Evolutionary conservation across 495 filamentous ascomycete genomes (phyloP).

Genomic region (Penicillium waksmanii): DNA sequence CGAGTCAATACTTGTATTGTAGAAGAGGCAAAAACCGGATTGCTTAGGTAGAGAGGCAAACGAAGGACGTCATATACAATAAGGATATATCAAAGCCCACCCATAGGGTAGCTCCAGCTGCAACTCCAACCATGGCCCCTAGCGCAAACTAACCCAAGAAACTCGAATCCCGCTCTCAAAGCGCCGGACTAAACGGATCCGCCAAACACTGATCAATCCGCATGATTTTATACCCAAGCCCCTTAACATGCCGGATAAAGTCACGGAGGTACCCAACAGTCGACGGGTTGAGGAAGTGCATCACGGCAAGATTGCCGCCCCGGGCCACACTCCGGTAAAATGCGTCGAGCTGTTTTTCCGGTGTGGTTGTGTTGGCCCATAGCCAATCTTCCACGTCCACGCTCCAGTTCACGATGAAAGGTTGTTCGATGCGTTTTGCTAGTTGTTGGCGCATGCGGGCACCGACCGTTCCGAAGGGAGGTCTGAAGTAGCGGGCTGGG

Average conservation of each 20-base stretch:
- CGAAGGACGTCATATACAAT: slow-evolving; percentile 3
- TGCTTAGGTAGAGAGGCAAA: not conserved
- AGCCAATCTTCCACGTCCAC: slow-evolving; percentile 82
- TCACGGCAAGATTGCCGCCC: slow-evolving; percentile 74
- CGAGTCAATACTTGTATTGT: no score
- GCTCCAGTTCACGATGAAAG: slow-evolving; percentile 71
- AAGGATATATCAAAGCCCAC: slow-evolving; percentile 1
- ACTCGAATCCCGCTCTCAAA: slow-evolving; percentile 29
- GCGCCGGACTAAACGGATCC: slow-evolving; percentile 66
- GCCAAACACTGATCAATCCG: slow-evolving; percentile 78
- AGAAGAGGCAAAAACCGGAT: no score
- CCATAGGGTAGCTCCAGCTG: not conserved
- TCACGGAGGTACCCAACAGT: slow-evolving; percentile 70
- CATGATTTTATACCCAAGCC: slow-evolving; percentile 70
- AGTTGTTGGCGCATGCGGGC: slow-evolving; percentile 70
- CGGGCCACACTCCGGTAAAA: slow-evolving; percentile 67
- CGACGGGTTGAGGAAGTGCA: slow-evolving; percentile 73
- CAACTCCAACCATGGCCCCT: not conserved
- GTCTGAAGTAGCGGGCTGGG: slow-evolving; percentile 68
- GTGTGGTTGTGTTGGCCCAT: slow-evolving; percentile 66
- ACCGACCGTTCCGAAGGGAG: slow-evolving; percentile 76
- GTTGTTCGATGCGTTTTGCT: slow-evolving; percentile 50
- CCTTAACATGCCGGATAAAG: slow-evolving; percentile 71
- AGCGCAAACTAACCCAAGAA: not conserved
- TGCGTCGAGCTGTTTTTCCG: slow-evolving; percentile 74